Evolutionary conservation across 2,329 filamentous ascomycete genomes (phyloP), one percentile per base, ranked within the genome.

Genomic region (Hypoxylon sp.): DNA sequence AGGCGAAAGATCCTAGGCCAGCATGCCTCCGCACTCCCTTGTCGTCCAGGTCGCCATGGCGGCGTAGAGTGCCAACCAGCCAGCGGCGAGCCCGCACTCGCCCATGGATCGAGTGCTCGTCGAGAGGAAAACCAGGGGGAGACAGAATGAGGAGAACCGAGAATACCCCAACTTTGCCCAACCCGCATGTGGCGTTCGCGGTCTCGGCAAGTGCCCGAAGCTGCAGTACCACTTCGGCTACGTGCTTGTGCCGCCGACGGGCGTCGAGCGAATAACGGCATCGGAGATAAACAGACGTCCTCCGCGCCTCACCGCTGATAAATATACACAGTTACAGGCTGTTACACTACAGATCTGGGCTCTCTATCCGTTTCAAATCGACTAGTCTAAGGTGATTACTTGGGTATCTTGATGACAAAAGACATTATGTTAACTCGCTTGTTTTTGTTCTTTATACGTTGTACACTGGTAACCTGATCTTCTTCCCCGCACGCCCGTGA

Each of bases 141-240:
- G n/a, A n/a, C n/a, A n/a, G n/a, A n/a, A n/a, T n/a, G n/a, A n/a
- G n/a, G n/a, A n/a, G n/a, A n/a, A n/a, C n/a, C n/a, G n/a, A n/a
- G n/a, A n/a, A n/a, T n/a, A n/a, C n/a, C n/a, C n/a, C n/a, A n/a
- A n/a, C n/a, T n/a, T n/a, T n/a, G n/a, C n/a, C 37, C 37, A 52
- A 48, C 37, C 26, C 40, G 35, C 37, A 46, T 40, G 15, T 21
- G 23, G 24, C 11, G 10, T n/a, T 51, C 35, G 42, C 45, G 38
- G 38, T 48, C 46, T 47, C 49, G 49, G 54, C 29, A 48, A 55
- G 49, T 41, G 42, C 45, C 54, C 49, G 33, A 31, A 55, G 17
- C 33, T 29, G 2, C 37, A 38, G 11, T 48, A 48, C 43, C 40
- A 58, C 47, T 24, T 55, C 46, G 58, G 50, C 50, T 60, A 49